Conservation (phyloP, 345 rosid genomes). For the Salix viminalis region DNA sequence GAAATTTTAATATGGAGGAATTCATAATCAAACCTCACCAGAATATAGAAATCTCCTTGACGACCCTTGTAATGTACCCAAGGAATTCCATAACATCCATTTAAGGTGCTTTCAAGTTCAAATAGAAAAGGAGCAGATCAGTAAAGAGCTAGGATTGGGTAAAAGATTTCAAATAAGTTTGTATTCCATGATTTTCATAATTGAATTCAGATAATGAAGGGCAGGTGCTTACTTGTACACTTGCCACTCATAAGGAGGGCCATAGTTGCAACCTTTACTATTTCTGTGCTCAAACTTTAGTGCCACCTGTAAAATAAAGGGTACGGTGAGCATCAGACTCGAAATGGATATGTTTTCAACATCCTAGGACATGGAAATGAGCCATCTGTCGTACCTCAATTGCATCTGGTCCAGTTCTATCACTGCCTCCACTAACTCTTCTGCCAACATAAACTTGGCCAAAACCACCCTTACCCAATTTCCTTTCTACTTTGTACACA, state of each 20-base stretch:
- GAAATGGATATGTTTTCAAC: background rate
- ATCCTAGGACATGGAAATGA: background rate
- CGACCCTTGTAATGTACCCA: slow-evolving; percentile 32
- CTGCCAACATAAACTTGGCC: slow-evolving; percentile 36
- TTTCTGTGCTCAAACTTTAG: slow-evolving; percentile 32
- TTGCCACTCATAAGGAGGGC: slow-evolving; percentile 37
- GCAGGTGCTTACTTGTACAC: slow-evolving; percentile 22
- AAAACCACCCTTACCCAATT: slow-evolving; percentile 35
- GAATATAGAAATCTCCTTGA: slow-evolving; percentile 33
- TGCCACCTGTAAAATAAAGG: slow-evolving; percentile 20
- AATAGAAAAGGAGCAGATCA: background rate
- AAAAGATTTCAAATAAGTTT: background rate
- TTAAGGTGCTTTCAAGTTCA: slow-evolving; percentile 16
- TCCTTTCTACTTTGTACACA: slow-evolving; percentile 28
- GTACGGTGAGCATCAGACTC: background rate
- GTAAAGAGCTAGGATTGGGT: background rate
- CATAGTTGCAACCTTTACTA: slow-evolving; percentile 36
- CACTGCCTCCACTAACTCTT: slow-evolving; percentile 25
- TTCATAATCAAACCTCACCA: slow-evolving; percentile 18
- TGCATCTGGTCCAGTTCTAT: slow-evolving; percentile 31
- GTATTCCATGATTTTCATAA: background rate
- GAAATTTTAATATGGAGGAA: background rate
- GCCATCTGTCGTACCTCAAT: slow-evolving; percentile 16
- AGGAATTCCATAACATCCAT: slow-evolving; percentile 30
- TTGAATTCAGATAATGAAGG: background rate